A percentile compares a stretch with the other conserved stretches of the same genome.
Evolutionary conservation across 1,284 basidiomycete species (phyloP).

Genomic region (Thelephora terrestris): DNA sequence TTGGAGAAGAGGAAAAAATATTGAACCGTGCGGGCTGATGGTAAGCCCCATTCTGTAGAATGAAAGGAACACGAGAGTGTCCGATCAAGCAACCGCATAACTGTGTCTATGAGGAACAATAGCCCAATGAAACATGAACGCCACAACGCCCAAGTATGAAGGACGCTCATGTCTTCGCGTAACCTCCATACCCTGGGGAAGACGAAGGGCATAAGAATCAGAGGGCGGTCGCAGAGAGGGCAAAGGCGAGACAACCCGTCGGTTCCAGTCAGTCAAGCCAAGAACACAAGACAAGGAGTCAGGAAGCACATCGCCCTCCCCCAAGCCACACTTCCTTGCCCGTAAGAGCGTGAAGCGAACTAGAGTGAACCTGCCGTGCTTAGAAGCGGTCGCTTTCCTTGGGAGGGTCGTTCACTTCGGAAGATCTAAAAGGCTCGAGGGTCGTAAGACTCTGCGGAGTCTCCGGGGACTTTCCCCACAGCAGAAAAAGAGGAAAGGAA

Average conservation of each 20-base stretch:
- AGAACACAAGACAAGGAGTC: constrained; percentile 20
- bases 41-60: constrained; percentile 86
- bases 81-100: constrained; percentile 63
- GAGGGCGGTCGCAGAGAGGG: constrained; percentile 43
- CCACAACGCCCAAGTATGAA: constrained; percentile 31
- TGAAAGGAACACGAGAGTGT: constrained; percentile 17
- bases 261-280: constrained; percentile 12
- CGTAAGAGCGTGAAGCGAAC: neutral
- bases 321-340: constrained; percentile 14
- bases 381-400: constrained; percentile 66
- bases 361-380: constrained; percentile 20
- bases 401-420: neutral
- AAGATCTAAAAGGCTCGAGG: constrained; percentile 29
- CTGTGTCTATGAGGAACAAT: constrained; percentile 77
- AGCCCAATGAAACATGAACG: constrained; percentile 26
- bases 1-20: constrained; percentile 41
- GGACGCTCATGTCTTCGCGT: constrained; percentile 69
- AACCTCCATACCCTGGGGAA: constrained; percentile 27
- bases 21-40: constrained; percentile 50
- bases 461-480: constrained; percentile 93
- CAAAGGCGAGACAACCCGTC: constrained; percentile 31
- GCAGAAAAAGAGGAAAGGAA: constrained; percentile 35
- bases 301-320: constrained; percentile 30
- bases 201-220: constrained; percentile 24
- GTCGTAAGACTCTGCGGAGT: constrained; percentile 43